Base-by-base conservation (phyloP, 176 grass and related monocot genomes). In the Eremochloa ophiuroides region DNA sequence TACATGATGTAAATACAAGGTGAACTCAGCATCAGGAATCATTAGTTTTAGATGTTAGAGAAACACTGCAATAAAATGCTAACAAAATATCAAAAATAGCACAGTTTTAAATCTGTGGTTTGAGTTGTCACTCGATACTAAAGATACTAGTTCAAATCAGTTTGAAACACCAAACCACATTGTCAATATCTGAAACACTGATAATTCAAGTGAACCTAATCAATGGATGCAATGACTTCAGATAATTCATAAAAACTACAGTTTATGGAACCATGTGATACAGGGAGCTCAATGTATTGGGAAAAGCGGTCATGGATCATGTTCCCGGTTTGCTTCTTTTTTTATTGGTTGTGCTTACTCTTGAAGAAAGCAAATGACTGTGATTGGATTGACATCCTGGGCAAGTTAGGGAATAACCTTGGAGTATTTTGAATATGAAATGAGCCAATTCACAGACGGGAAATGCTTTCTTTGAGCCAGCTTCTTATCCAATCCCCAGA, bases 391-490 rank as follows among this genome's bases (percentile, higher is more conserved):
- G 17, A 60, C 10, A 77, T 87, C 30, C 33, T 71, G 38, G 85
- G 41, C 3, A 62, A 34, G n/a, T 58, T 60, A 56, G 10, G 23
- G 66, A 35, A 35, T 35, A 82, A 99, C 96, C 90, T 85, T 91
- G 28, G 96, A 91, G 80, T 99, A 99, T 87, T 99, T 99, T 5
- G 96, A 99, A 84, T 99, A 99, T 62, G 96, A 99, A 91, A 99
- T 95, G 79, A 99, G 91, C 96, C 96, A 99, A 80, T 99, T 99
- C 27, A 99, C 96, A 58, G 96, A 99, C 69, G 96, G 96, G 77
- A 99, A 99, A 93, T 99, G 96, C 47, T 99, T 99, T 61, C 96
- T 99, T 79, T 99, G 96, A 81, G 96, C 96, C 64, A 99, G 88
- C 50, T 99, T 99, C 85, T 99, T 99, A 78, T 99, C 96, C 77